Base-by-base conservation (phyloP, 305 asterid species). In the Rubia tinctorum region DNA sequence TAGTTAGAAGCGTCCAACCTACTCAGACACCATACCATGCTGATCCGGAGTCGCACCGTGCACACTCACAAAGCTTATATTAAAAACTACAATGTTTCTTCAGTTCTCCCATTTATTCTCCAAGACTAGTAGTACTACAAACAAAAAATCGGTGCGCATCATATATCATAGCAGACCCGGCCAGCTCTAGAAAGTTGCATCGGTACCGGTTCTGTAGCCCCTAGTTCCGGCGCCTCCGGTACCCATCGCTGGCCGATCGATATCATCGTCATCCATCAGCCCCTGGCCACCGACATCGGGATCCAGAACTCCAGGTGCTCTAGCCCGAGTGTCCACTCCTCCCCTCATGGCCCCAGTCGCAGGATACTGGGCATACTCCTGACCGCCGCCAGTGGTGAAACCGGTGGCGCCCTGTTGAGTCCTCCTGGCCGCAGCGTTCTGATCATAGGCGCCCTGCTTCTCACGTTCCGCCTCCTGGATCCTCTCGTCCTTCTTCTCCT, bases 401-500 rank as follows among this genome's bases (percentile, higher is more conserved):
- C 60, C 62, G 20, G 56, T 1, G 53, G 20, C 58, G 58, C 58
- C 58, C 17, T 51, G 58, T 10, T 58, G 63, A 20, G 63, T 8
- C 63, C 27, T 58, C 63, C 30, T 22, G 6, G 30, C 66, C n/a
- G 67, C 45, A 13, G 47, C 68, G 23, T 34, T 34, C 47, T 64
- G 45, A 2, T 6, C 1, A 7, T 64, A 14, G 0, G 22, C 25
- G 8, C 23, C 47, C 9, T 34, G 68, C 23, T 64, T 64, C 68
- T 64, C 47, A 64, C 13, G 68, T 47, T 64, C 68, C 68, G 68
- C 68, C 68, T 64, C 68, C 7, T 0, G 68, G 68, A 37, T n/a
- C 68, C 68, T 34, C 68, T 64, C 47, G 18, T 64, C 68, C 17
- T 37, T 64, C 45, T 64, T 64, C 45, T 7, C 47, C 68, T 34